Base-by-base conservation (phyloP, 148 eudicot genomes). In the Euryodendron excelsum region DNA sequence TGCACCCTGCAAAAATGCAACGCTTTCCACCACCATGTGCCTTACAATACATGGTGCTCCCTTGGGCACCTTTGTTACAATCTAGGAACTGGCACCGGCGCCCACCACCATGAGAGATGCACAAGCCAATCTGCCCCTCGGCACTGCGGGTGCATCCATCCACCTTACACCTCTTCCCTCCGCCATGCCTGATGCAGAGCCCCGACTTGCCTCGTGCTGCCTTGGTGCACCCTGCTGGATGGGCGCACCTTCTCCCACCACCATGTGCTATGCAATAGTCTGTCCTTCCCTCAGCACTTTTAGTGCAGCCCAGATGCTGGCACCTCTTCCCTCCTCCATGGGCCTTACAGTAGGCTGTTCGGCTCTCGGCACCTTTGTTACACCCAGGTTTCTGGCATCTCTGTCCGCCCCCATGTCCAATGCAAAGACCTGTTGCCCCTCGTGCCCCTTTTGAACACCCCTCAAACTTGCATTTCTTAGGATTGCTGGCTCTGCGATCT, bases 101-200 rank as follows among this genome's bases (percentile, higher is more conserved):
- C 0, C 99, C 99, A 2, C 99, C 99, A 17, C 99, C 99, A 58
- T 96, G 99, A n/a, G 98, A 93, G 69, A 96, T 96, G 82, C 99
- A 96, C 30, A 93, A 87, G 3, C 98, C 99, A 17, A 92, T 85
- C 63, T 93, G 91, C 14, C 99, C 99, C 79, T 93, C 97, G 0
- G 99, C 99, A 41, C 98, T 93, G 20, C 97, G 84, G 9, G 92
- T 76, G 83, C 99, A 96, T 4, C 90, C 92, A 2, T 91, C 97
- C 13, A 91, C 82, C 82, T 87, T 89, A 60, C 99, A 96, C 72
- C 99, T 82, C 81, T 93, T 96, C 3, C 99, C 99, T 3, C 99
- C 99, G 47, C 99, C 99, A 27, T 96, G 99, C 55, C 83, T 85
- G 45, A 96, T 93, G 80, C 99, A 96, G 13, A 96, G 89, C 28